Evolutionary conservation across 2,329 filamentous ascomycete genomes (phyloP), one percentile per base, ranked within the genome.

Genomic region (Rhynchosporium secalis): DNA sequence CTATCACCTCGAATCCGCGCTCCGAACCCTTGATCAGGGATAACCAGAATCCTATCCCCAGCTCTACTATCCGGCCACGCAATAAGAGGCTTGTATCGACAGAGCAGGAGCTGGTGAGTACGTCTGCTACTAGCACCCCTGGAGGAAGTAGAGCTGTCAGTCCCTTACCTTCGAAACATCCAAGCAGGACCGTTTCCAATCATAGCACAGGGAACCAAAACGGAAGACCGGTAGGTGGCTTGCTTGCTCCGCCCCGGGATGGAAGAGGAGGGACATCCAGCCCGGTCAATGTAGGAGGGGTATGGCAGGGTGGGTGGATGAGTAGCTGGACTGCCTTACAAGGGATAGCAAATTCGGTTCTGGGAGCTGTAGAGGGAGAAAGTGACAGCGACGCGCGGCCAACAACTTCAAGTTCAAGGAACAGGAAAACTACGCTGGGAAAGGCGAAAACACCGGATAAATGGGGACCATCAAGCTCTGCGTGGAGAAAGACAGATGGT

Each of bases 121-220:
- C 69, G 26, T 67, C 65, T 61, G 68, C 66, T 33, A 71, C 63
- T 3, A 69, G 65, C 66, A 78, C 76, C 62, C 73, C 78, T 46
- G 66, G 72, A 15, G 69, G 76, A 29, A 80, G 78, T 69, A 77
- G 80, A 63, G 76, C 76, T 8, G 77, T 75, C 26, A 83, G 81
- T 69, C 81, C 83, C 26, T 77, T 83, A 56, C 80, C 81, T 6
- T 75, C 77, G 7, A 73, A 76, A 59, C 78, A 76, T 62, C 76
- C 70, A n/a, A 72, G 70, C 60, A 56, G 66, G 33, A 66, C 49
- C n/a, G 38, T 40, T n/a, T 61, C 54, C 40, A 56, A 31, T 26
- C 33, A 6, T 36, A 10, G 33, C 9, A 56, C 28, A 7, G 54
- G 54, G 26, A 43, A 45, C 43, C 54, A 56, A 28, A 60, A 49